Percentiles rank a stretch among this genome's conserved stretches.
Evolutionary conservation across 75 land plant genomes (phyloP).

Genomic region (Isoetes taiwanensis): DNA sequence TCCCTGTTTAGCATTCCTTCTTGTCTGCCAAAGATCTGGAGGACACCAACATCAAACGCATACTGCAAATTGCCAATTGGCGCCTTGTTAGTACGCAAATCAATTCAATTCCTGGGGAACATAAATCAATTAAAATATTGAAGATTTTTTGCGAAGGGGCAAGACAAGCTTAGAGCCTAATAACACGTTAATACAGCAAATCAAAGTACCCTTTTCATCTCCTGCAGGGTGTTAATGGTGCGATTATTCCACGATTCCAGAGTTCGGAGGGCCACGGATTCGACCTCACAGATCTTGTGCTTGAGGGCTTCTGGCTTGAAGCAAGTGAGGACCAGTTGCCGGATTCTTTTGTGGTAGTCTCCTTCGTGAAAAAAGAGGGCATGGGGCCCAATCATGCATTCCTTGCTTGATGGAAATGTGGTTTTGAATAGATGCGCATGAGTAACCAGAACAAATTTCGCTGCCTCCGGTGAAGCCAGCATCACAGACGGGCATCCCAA

Average conservation of each 20-base stretch:
- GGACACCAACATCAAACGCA: slow-evolving; percentile 63
- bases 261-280: slow-evolving; percentile 33
- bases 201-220: slow-evolving; percentile 78
- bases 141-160: too few species aligned
- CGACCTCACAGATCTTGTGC: slow-evolving; percentile 31
- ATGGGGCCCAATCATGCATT: slow-evolving; percentile 65
- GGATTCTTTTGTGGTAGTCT: slow-evolving; percentile 50
- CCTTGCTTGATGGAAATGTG: slow-evolving; percentile 80
- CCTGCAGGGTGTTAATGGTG: slow-evolving; percentile 55
- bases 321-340: slow-evolving; percentile 53
- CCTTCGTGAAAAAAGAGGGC: slow-evolving; percentile 91
- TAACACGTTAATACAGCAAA: too few species aligned
- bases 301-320: slow-evolving; percentile 59
- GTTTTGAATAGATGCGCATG: slow-evolving; percentile 79
- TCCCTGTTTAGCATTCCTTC: slow-evolving; percentile 40
- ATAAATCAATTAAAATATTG: too few species aligned
- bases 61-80: slow-evolving; percentile 36
- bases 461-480: slow-evolving; percentile 80
- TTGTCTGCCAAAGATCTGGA: slow-evolving; percentile 52
- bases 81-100: too few species aligned
- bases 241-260: slow-evolving; percentile 37
- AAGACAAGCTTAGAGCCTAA: too few species aligned
- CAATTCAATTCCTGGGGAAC: too few species aligned
- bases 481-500: slow-evolving; percentile 81
- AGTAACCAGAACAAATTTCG: slow-evolving; percentile 47